Conservation (phyloP, 306 rosid species). For the Prunus kanzakura region DNA sequence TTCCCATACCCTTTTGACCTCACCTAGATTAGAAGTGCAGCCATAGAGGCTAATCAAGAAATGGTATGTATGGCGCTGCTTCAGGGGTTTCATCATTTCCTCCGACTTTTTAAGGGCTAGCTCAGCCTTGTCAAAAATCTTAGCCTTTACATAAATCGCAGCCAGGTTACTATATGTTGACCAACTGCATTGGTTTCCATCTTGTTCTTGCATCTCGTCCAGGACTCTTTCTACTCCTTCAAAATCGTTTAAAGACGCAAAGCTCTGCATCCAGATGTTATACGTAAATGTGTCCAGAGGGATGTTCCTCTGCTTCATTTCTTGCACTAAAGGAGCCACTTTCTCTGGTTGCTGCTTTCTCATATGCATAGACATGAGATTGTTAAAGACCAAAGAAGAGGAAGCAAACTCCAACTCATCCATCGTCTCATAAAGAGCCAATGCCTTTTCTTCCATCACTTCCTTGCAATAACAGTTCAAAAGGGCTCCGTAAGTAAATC, state of each 20-base stretch:
- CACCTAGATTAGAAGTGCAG: constrained; percentile 50
- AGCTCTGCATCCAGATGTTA: constrained; percentile 76
- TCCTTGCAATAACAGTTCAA: constrained; percentile 69
- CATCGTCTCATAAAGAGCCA: constrained; percentile 51
- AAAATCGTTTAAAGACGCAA: constrained; percentile 40
- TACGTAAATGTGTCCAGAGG: constrained; percentile 33
- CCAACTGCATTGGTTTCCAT: constrained; percentile 40
- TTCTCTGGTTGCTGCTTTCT: constrained; percentile 54
- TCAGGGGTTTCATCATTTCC: constrained; percentile 31
- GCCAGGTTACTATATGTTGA: constrained; percentile 69
- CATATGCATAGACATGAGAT: constrained; percentile 66
- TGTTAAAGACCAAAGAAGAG: constrained; percentile 42
- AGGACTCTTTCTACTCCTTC: constrained; percentile 47
- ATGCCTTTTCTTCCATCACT: constrained; percentile 54
- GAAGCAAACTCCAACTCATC: constrained; percentile 40
- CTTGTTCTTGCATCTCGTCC: constrained; percentile 57
- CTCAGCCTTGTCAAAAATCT: constrained; percentile 59
- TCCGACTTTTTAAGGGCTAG: constrained; percentile 49
- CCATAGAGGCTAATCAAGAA: constrained; percentile 64
- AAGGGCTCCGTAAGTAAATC: constrained; percentile 63
- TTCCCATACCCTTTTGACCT: constrained; percentile 69
- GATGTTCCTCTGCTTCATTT: constrained; percentile 61
- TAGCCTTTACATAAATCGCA: constrained; percentile 63
- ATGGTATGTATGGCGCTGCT: constrained; percentile 53
- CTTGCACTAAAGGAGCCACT: constrained; percentile 43